These are phyloP conservation scores for Cynanchum wilfordii DNA, from an alignment of 257 asterid genomes.

Conservation along the genomic window DNA sequence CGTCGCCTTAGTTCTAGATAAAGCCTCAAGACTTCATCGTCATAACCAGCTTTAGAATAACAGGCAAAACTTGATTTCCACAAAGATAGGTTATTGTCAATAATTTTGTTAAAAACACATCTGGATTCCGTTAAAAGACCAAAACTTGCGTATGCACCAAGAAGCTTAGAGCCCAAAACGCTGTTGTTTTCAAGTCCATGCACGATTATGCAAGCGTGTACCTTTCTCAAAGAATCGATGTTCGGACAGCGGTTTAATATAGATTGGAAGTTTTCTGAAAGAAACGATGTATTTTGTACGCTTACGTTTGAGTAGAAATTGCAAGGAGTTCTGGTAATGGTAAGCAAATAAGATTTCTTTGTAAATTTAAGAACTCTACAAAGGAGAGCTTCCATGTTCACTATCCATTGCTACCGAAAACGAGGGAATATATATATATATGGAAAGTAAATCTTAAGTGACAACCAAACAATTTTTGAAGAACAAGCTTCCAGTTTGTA, in stretches of 20 bases:
- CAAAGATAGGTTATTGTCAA: constrained; percentile 18
- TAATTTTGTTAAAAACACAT: constrained; percentile 30
- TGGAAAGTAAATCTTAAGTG: too few relatives aligned
- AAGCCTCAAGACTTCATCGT: constrained; percentile 32
- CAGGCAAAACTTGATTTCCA: constrained; percentile 45
- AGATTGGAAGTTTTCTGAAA: constrained; percentile 27
- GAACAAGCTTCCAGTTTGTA: constrained; percentile 1
- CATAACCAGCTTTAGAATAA: constrained; percentile 34
- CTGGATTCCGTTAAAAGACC: constrained; percentile 37
- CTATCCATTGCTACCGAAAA: neutral
- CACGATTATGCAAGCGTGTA: constrained; percentile 37
- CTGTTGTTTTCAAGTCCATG: constrained; percentile 32
- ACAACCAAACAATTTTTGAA: neutral
- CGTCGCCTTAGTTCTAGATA: constrained; percentile 32
- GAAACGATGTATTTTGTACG: constrained; percentile 2
- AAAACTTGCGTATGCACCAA: constrained; percentile 31
- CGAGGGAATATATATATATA: neutral
- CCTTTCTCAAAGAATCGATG: constrained; percentile 29
- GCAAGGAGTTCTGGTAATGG: constrained; percentile 8
- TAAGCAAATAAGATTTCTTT: constrained; percentile 5
- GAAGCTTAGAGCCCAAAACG: constrained; percentile 32
- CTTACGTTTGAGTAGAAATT: constrained; percentile 6
- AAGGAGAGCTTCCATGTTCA: constrained; percentile 28
- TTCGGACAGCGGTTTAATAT: constrained; percentile 30
- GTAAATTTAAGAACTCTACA: constrained; percentile 11